Base-by-base conservation (phyloP, 352 stramenopile species). In the Globisporangium takayamanum region DNA sequence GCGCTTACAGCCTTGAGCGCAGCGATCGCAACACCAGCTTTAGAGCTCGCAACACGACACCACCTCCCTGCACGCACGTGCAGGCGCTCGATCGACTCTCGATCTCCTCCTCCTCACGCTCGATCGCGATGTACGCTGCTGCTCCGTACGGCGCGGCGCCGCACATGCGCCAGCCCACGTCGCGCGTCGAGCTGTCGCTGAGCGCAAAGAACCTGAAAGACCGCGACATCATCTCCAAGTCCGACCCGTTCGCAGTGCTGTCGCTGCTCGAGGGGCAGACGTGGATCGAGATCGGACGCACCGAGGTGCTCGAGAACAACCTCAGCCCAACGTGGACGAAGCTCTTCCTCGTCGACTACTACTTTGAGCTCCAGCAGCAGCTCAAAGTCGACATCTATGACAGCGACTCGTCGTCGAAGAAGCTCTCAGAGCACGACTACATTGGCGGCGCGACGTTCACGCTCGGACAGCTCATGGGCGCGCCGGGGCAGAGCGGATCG, bases 361-460 rank as follows among this genome's bases (percentile, higher is more conserved):
- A 75, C 59, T 96, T 96, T 60, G 80, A 96, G 68, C 53, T 71
- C n/a, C 66, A 90, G 62, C 90, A 97, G 65, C 74, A 80, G 5
- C 70, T 95, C 36, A 79, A 88, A 50, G 78, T 97, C 55, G 80
- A 91, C 39, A 74, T 96, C 2, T 96, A 92, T 52, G 82, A 96
- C 69, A 69, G 92, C 64, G 88, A 97, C 73, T 83, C 73, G 39
- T 72, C 72, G 20, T 66, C 75, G 14, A 73, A 74, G 20, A 82
- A 79, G 51, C 72, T 82, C 57, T 77, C 74, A 22, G 71, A 88
- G 14, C 74, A 95, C 42, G 87, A 89, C 55, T 80, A 84, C 57
- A 89, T 96, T 39, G 88, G 86, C 33, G 63, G 68, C 1, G 72
- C 69, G 48, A 69, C 90, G 57, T 95, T 95, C 64, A 87, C 76